These are phyloP conservation scores for Dactylellina drechsleri DNA, from an alignment of 2,329 filamentous ascomycete species.

Conservation along the genomic window DNA sequence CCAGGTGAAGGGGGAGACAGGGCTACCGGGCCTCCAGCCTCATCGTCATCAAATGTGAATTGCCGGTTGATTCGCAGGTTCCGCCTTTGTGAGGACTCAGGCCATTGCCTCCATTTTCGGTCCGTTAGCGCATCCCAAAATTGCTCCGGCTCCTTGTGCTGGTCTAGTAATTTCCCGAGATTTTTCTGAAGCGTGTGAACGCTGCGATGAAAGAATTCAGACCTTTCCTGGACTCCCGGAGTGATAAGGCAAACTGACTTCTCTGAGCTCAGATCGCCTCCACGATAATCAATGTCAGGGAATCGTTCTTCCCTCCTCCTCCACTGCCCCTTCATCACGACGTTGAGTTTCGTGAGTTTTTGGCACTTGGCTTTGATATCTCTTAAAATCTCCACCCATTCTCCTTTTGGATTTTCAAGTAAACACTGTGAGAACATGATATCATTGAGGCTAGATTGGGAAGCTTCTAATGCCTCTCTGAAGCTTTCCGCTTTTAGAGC, in stretches of 20 bases:
- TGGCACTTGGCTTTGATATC: constrained; percentile 11
- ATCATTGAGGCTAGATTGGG: constrained; percentile 14
- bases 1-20: constrained; percentile 20
- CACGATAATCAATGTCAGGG: constrained; percentile 22
- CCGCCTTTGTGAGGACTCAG: constrained; percentile 21
- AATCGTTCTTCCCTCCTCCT: constrained; percentile 28
- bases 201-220: constrained; percentile 9
- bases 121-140: constrained; percentile 39
- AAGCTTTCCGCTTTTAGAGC: constrained; percentile 24
- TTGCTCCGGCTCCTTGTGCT: constrained; percentile 15
- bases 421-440: constrained; percentile 29
- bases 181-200: constrained; percentile 23
- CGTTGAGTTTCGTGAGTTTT: constrained; percentile 7
- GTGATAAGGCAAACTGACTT: constrained; percentile 15
- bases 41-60: constrained; percentile 34
- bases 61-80: constrained; percentile 26
- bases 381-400: constrained; percentile 32
- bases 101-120: constrained; percentile 38
- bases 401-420: constrained; percentile 32
- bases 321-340: constrained; percentile 33
- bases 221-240: constrained; percentile 15
- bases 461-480: constrained; percentile 17
- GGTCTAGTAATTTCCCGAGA: constrained; percentile 16
- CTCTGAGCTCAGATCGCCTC: constrained; percentile 17
- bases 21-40: constrained; percentile 10